Evolutionary conservation across 805 yeast genomes (phyloP), one percentile per base, ranked within the genome.

Genomic region (Kazachstania taianensis): DNA sequence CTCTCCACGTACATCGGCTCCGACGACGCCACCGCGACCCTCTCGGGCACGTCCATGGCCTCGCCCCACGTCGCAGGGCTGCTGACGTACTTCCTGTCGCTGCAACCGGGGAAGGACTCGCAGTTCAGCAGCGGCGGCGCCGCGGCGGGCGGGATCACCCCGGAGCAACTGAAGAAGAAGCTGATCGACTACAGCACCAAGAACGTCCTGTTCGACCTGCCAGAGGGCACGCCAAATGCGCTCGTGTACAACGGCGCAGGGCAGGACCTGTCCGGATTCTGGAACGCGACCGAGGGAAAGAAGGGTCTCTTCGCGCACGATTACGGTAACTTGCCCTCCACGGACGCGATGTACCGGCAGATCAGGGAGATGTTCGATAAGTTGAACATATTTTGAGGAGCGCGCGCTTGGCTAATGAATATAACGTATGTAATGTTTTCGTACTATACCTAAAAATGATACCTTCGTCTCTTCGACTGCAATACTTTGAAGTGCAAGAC

Each of bases 31-130:
- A 80, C 89, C 46, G 86, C 92, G 30, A 74, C 83, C 27, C 68
- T 82, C 57, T 81, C 94, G 26, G 98, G 98, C 63, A 89, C 96
- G 8, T 89, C 97, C 12, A 89, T 89, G 98, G 96, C 97, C 16
- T 81, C 96, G 26, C 97, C 98, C 31, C 96, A 86, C 55, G 87
- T 87, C 48, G 79, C 86, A 41, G 98, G 98, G 49, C 70, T 89
- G 59, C 75, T 86, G 53, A 73, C 95, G 7, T 89, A 89, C 70
- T 89, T 75, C 65, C 67, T 87, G 57, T 80, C 94, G 5, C 72
- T 86, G 61, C 84, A 81, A 64, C 94, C 95, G 46, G 80, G 72
- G 30, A 59, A 75, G 10, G 73, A 69, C 33, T 78, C 86, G 35
- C 75, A 73, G 55, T 81, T 71, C 55, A 53, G 66, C 27, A n/a